These are phyloP conservation scores for Yamadazyma atlantica DNA, from an alignment of 1,139 yeast species.

Conservation along the genomic window DNA sequence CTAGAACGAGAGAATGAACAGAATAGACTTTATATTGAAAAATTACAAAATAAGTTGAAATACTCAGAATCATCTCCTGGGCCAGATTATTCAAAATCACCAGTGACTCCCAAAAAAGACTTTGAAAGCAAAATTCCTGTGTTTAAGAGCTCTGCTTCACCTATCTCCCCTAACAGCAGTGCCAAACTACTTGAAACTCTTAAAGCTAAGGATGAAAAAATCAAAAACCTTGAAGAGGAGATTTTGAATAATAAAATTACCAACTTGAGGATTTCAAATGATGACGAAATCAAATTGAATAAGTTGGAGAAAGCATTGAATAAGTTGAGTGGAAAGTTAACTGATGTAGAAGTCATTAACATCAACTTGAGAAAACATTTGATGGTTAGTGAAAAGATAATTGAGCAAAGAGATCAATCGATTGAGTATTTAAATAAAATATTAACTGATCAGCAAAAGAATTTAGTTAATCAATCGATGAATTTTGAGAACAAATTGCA, in stretches of 20 bases:
- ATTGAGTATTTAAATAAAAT: conserved; percentile 55
- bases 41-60: conserved; percentile 47
- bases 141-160: conserved; percentile 10
- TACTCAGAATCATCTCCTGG: no score
- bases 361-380: conserved; percentile 44
- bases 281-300: conserved; percentile 47
- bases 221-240: conserved; percentile 38
- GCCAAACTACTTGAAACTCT: conserved; percentile 27
- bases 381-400: conserved; percentile 55
- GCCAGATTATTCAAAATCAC: neutral
- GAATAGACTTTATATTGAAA: conserved; percentile 41
- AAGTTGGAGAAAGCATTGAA: conserved; percentile 40
- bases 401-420: conserved; percentile 59
- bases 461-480: conserved; percentile 50
- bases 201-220: conserved; percentile 34
- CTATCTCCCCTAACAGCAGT: conserved; percentile 8
- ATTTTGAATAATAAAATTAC: conserved; percentile 37
- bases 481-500: conserved; percentile 52
- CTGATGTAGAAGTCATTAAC: conserved; percentile 41
- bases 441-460: conserved; percentile 51
- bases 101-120: conserved; percentile 11
- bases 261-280: conserved; percentile 34
- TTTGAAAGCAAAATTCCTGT: conserved; percentile 13
- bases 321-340: conserved; percentile 37
- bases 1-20: conserved; percentile 50